Base-by-base conservation (phyloP, 306 rosid species). In the Herpetospermum pedunculosum region DNA sequence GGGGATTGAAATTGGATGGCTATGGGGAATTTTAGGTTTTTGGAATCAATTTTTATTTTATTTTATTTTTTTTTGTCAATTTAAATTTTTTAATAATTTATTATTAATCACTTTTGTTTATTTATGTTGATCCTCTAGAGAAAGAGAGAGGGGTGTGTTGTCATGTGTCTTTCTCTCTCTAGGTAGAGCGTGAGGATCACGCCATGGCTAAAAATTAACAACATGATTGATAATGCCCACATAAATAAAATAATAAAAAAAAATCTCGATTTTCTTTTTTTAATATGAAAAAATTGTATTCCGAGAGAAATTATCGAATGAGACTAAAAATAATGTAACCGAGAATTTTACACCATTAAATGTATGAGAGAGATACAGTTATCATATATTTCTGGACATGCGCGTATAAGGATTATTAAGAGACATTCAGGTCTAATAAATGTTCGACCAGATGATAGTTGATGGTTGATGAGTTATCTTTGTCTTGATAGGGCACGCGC, bases 1-100 rank as follows among this genome's bases (percentile, higher is more conserved):
- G 77, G n/a, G 75, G 81, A 79, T 81, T 74, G 80, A 38, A 47
- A 74, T 52, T 73, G 87, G 83, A 76, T 63, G 85, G 81, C 47
- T 40, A 71, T 38, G 73, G 76, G 47, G 59, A 65, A 62, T 75
- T 75, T 58, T 70, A 21, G 76, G 70, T 40, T 67, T 54, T 77
- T 50, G 62, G 72, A 78, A 81, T 70, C 74, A 40, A 67, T 38
- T 34, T 9, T 9, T 49, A n/a, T 47, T 53, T 14, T 47, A 21
- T 48, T 18, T 16, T n/a, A n/a, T n/a, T n/a, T n/a, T n/a, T n/a
- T n/a, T n/a, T n/a, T n/a, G n/a, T n/a, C n/a, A n/a, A n/a, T n/a
- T n/a, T n/a, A n/a, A n/a, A n/a, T n/a, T n/a, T n/a, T n/a, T n/a
- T n/a, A n/a, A n/a, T n/a, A n/a, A n/a, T n/a, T n/a, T n/a, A n/a